phyloP scores from a whole-genome alignment of 305 asterid genomes.

The Fraxinus albicans region DNA sequence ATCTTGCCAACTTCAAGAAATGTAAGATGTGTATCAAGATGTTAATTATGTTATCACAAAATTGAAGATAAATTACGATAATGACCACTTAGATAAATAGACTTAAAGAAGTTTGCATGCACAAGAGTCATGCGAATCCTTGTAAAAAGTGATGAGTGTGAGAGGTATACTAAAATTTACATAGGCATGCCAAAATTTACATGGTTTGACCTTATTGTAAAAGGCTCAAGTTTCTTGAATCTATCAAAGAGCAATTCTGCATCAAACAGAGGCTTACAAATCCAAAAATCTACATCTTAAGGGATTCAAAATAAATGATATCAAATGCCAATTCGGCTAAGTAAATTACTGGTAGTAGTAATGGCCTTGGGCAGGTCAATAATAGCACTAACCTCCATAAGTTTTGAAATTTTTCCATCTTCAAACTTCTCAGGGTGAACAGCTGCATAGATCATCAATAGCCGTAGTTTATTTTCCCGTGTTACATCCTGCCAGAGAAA shows the following conservation, averaged over 20 bases:
- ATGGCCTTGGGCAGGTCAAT: neutral
- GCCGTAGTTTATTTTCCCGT: conserved; percentile 81
- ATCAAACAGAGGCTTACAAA: neutral
- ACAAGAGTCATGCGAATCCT: neutral
- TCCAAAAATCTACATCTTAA: neutral
- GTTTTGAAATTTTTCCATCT: conserved; percentile 73
- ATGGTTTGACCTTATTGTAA: neutral
- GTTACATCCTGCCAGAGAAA: conserved; percentile 67
- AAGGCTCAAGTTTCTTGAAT: neutral
- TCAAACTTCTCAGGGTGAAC: conserved; percentile 92
- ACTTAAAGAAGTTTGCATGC: neutral
- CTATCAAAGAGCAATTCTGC: neutral
- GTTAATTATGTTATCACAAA: conserved; percentile 4
- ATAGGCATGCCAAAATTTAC: neutral
- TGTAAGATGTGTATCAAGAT: conserved; percentile 14
- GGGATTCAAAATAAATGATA: neutral
- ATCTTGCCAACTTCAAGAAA: conserved; percentile 58
- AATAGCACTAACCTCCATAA: conserved; percentile 72
- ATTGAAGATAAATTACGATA: neutral
- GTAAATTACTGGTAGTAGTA: neutral
- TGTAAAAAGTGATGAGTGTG: neutral
- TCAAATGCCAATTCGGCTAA: neutral
- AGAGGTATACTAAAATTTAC: neutral
- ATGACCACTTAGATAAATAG: neutral
- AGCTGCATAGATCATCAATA: conserved; percentile 96